A percentile compares a stretch with the other conserved stretches of the same genome.
These are phyloP conservation scores for Volvariella volvacea DNA, from an alignment of 1,284 basidiomycete genomes.

Conservation along the genomic window DNA sequence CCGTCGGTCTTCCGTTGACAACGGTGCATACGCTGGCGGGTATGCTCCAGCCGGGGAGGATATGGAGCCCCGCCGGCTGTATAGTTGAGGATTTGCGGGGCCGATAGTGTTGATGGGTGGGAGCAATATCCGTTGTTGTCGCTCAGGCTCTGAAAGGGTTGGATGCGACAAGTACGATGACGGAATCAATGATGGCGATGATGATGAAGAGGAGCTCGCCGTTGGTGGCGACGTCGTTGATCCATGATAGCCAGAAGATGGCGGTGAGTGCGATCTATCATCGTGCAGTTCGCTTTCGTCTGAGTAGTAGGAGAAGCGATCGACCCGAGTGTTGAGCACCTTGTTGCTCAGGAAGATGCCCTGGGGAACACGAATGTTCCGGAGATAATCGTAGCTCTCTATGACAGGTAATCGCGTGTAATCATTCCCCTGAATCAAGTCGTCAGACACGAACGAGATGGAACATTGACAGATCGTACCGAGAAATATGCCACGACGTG, in stretches of 20 bases:
- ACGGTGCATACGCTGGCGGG: constrained; percentile 34
- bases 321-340: constrained; percentile 37
- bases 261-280: constrained; percentile 16
- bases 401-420: constrained; percentile 59
- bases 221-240: constrained; percentile 5
- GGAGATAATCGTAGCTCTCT: constrained; percentile 64
- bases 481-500: constrained; percentile 76
- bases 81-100: not conserved
- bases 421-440: constrained; percentile 47
- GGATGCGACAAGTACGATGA: constrained; percentile 12
- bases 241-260: constrained; percentile 9
- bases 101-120: constrained; percentile 16
- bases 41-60: constrained; percentile 13
- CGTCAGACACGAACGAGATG: constrained; percentile 6
- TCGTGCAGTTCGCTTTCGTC: constrained; percentile 29
- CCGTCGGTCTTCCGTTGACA: constrained; percentile 53
- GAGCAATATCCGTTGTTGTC: constrained; percentile 14
- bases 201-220: constrained; percentile 22
- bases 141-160: constrained; percentile 14
- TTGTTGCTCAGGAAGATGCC: constrained; percentile 63
- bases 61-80: not conserved
- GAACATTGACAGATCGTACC: constrained; percentile 31
- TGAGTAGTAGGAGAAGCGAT: constrained; percentile 33
- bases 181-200: constrained; percentile 27
- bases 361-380: constrained; percentile 52